Evolutionary conservation across 306 rosid species (phyloP).

Genomic region (Cucurbita ficifolia): DNA sequence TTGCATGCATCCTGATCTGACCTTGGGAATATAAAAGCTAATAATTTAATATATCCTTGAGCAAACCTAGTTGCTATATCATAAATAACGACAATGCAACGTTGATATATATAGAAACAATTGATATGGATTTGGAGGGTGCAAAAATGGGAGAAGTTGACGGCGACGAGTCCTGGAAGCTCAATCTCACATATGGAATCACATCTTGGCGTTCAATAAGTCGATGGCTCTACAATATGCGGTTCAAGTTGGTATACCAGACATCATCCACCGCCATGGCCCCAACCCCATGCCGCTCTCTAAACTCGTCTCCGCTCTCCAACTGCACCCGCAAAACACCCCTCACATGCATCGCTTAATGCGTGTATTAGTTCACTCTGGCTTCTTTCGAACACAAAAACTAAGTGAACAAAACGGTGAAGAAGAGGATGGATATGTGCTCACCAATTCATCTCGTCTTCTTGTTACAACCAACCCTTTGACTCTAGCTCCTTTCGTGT

Average conservation of each 20-base stretch:
- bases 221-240: slow-evolving; percentile 9
- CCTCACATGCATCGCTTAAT: slow-evolving; percentile 19
- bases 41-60: no score
- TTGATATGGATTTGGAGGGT: slow-evolving; percentile 2
- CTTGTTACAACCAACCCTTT: slow-evolving; percentile 19
- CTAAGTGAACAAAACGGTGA: no score
- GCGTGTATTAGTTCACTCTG: slow-evolving; percentile 28
- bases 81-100: no score
- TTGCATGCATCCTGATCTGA: no score
- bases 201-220: slow-evolving; percentile 21
- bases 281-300: slow-evolving; percentile 25
- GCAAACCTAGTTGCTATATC: no score
- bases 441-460: slow-evolving; percentile 33
- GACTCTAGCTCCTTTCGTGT: slow-evolving; percentile 11
- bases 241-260: slow-evolving; percentile 23
- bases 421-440: slow-evolving; percentile 6
- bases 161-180: slow-evolving; percentile 5
- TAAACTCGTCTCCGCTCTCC: slow-evolving; percentile 16
- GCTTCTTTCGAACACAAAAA: slow-evolving; percentile 14
- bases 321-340: slow-evolving; percentile 26
- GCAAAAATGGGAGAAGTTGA: background rate
- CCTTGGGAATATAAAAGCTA: no score
- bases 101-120: no score
- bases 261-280: slow-evolving; percentile 20
- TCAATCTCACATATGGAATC: slow-evolving; percentile 27